These are phyloP conservation scores for Cladophialophora psammophila DNA, from an alignment of 2,329 filamentous ascomycete species.

Conservation along the genomic window DNA sequence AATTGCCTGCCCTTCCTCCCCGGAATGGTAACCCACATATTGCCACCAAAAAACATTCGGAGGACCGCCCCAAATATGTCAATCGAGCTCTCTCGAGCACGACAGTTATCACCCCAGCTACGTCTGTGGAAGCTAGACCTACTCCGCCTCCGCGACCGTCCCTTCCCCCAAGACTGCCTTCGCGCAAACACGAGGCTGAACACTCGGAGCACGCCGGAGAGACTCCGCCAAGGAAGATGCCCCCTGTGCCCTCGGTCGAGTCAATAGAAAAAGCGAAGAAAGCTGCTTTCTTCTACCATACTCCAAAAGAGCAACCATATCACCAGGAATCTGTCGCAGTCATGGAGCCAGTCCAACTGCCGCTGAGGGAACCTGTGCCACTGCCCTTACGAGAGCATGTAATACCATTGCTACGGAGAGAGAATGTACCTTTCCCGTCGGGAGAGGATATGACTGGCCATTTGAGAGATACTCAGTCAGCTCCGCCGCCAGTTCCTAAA, in stretches of 20 bases:
- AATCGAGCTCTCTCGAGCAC: conserved; percentile 48
- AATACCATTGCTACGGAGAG: background rate
- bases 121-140: conserved; percentile 32
- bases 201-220: conserved; percentile 32
- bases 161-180: conserved; percentile 39
- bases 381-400: conserved; percentile 6
- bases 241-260: conserved; percentile 46
- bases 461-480: conserved; percentile 16
- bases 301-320: conserved; percentile 31
- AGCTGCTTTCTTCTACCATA: conserved; percentile 54
- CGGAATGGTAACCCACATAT: conserved; percentile 46
- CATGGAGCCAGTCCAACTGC: conserved; percentile 14
- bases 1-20: conserved; percentile 62
- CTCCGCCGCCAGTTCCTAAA: conserved; percentile 60
- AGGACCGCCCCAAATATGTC: conserved; percentile 49
- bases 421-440: conserved; percentile 6
- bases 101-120: conserved; percentile 26
- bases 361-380: conserved; percentile 8
- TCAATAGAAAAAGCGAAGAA: conserved; percentile 48
- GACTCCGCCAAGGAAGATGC: conserved; percentile 37
- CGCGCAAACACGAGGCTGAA: conserved; percentile 29
- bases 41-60: conserved; percentile 42
- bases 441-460: conserved; percentile 14
- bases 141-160: conserved; percentile 30
- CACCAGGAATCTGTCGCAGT: conserved; percentile 36